Evolutionary conservation across 306 rosid genomes (phyloP).

Genomic region (Ormosia emarginata): DNA sequence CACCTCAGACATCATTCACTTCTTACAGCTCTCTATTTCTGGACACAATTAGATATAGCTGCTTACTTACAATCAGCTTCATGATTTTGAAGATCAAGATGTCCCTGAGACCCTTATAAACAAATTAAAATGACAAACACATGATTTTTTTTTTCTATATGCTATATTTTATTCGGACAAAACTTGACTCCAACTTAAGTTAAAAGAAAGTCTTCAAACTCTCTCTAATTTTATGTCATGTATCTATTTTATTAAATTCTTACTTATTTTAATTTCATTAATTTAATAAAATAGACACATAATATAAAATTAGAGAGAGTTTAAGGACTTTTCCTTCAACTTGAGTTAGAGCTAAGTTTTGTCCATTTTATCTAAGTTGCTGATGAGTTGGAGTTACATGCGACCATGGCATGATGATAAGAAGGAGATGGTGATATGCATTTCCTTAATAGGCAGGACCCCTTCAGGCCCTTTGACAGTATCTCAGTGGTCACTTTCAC

Average conservation of each 20-base stretch:
- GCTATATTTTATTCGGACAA: too few relatives aligned
- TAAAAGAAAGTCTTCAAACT: too few relatives aligned
- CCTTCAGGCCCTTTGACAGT: neutral
- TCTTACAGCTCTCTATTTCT: constrained; percentile 8
- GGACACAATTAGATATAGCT: neutral
- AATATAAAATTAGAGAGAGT: too few relatives aligned
- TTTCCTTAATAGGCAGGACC: neutral
- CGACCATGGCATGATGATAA: too few relatives aligned
- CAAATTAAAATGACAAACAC: neutral
- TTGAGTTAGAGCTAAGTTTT: too few relatives aligned
- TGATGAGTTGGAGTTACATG: neutral
- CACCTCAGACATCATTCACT: constrained; percentile 12
- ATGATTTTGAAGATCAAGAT: neutral
- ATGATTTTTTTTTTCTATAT: neutral
- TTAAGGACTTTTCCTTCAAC: too few relatives aligned
- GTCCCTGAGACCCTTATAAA: neutral
- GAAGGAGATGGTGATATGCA: neutral
- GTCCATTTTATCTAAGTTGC: constrained; percentile 6
- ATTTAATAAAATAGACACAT: too few relatives aligned
- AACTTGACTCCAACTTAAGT: too few relatives aligned
- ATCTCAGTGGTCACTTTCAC: constrained; percentile 19
- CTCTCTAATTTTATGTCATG: too few relatives aligned
- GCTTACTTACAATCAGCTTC: constrained; percentile 5
- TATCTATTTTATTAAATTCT: too few relatives aligned
- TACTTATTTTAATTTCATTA: too few relatives aligned